Evolutionary conservation across 805 yeast genomes (phyloP).

Genomic region (Candida palmyrensis): DNA sequence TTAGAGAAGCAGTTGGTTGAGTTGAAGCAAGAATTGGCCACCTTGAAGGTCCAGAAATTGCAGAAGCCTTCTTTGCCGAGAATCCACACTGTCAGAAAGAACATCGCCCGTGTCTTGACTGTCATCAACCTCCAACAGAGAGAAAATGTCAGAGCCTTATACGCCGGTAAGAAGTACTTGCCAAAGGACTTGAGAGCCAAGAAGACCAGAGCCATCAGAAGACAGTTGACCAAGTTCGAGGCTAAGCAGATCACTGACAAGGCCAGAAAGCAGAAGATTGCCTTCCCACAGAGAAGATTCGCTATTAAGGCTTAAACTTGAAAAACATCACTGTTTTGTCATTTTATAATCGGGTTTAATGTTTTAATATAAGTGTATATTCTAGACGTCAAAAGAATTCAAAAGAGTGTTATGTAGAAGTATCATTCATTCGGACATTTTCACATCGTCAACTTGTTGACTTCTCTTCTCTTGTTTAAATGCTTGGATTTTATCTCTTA

Average conservation of each 20-base stretch:
- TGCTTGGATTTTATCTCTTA: conserved; percentile 54
- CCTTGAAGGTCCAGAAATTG: conserved; percentile 93
- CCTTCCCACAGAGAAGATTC: conserved; percentile 98
- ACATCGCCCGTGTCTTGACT: conserved; percentile 97
- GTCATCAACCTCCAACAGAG: conserved; percentile 96
- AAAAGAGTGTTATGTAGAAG: neutral
- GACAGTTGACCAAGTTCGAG: conserved; percentile 88
- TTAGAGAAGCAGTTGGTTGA: conserved; percentile 91
- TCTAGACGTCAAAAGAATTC: conserved; percentile 10
- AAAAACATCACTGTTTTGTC: conserved; percentile 1
- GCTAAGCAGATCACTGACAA: conserved; percentile 76
- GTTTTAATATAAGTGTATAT: conserved; percentile 13
- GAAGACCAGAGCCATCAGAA: conserved; percentile 99
- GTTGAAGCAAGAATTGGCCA: conserved; percentile 94
- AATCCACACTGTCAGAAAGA: conserved; percentile 95
- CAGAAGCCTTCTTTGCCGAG: conserved; percentile 91
- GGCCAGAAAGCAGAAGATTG: conserved; percentile 86
- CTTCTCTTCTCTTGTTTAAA: conserved; percentile 50
- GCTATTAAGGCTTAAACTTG: conserved; percentile 91
- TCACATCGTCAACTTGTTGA: conserved; percentile 25
- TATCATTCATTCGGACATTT: conserved; percentile 13
- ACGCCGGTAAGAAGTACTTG: conserved; percentile 90
- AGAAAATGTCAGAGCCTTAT: conserved; percentile 89
- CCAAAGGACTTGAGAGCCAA: conserved; percentile 99
- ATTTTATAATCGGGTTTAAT: conserved; percentile 9